Evolutionary conservation across 441 rosid genomes (phyloP), one percentile per base, ranked within the genome.

Genomic region (Gossypium trilobum): DNA sequence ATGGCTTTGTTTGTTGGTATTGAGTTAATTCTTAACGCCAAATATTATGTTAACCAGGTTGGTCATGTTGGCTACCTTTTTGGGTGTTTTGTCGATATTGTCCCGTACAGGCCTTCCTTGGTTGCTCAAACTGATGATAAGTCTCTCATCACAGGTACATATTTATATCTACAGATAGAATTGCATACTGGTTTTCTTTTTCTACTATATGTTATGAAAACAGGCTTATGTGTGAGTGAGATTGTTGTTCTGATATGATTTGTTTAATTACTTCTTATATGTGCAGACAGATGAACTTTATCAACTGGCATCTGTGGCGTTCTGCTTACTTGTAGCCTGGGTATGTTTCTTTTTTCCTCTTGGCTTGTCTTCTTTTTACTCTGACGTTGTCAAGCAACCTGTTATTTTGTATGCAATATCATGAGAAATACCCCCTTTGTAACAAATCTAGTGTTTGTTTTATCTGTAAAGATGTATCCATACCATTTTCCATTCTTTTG

Each of bases 311-410:
- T 82, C 92, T 8, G 97, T 94, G 75, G 99, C 99, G 56, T 94
- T 94, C 87, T 94, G 99, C 83, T 89, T 94, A 74, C 92, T 94
- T 76, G 95, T 94, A 36, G 99, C 99, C 70, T 94, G 99, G 99
- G 99, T 94, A 74, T 79, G 91, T 72, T 77, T 65, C 55, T 79
- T 77, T 33, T 36, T 74, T 75, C 78, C 67, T 79, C 19, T 73
- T 17, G 71, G 46, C 65, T 67, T 55, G 42, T 11, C 70, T 63
- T 46, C 58, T 42, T 71, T 56, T 14, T 27, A 50, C 57, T 50
- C 10, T 50, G 16, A 27, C 2, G 16, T 50, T 67, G 20, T 25
- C 20, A 67, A 8, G 71, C 71, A 68, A 27, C 44, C 7, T 29
- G 59, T 65, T 20, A 48, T 67, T 25, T 48, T 48, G 44, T 1